Evolutionary conservation across 768 basidiomycete genomes (phyloP), one percentile per base, ranked within the genome.

Genomic region (Leccinum imitatum): DNA sequence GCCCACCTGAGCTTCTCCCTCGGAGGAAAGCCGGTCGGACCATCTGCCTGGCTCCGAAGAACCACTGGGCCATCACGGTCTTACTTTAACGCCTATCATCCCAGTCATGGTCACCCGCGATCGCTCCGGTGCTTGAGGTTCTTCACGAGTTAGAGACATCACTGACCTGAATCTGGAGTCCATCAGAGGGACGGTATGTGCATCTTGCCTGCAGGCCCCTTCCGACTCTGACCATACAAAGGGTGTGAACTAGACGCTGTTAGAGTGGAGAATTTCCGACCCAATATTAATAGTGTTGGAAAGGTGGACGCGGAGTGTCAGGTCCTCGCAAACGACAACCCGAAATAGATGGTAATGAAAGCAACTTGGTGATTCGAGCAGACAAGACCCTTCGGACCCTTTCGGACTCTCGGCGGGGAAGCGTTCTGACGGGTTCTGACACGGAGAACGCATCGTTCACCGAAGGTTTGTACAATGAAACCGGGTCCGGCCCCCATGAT

Each of bases 181-280:
- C n/a, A 85, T 79, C 6, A 86, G 65, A 17, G 86, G 73, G 39
- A 86, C 68, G 2, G 83, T 77, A 63, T 80, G 85, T 2, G 85
- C 86, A 10, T 85, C 85, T 88, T 56, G 82, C 82, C 89, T 56
- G 82, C 82, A 0, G 90, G 0, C 41, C 41, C 8, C 7, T 41
- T n/a, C n/a, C 41, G 17, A 41, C 27, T 30, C 8, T 17, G 37
- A 17, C 39, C 17, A n/a, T 44, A n/a, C n/a, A 41, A 10, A 41
- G 17, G 17, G 17, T 35, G 33, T 14, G 33, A 35, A 33, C 33
- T 33, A 33, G 33, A 17, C 37, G 37, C 30, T 30, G 9, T 10
- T 39, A 39, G 39, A 39, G 17, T 17, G 17, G 15, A 17, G 15
- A 39, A 17, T 39, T 39, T 6, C 39, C 17, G 8, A 39, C 10